Conservation (phyloP, 1,284 basidiomycete species). For the Fistulinella cinereoalba region DNA sequence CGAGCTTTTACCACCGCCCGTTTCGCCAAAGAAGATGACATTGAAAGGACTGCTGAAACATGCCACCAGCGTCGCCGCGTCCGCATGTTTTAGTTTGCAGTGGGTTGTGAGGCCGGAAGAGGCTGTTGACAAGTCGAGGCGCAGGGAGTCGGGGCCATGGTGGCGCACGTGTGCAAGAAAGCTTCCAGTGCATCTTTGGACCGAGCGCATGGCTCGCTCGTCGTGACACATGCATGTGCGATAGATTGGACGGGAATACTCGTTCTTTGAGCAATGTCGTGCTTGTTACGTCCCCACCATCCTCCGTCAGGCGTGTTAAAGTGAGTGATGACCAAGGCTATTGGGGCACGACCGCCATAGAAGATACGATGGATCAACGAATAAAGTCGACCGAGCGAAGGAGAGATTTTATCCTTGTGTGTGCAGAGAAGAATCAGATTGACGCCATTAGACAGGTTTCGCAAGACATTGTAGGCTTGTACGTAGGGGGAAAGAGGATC, state of each 20-base stretch:
- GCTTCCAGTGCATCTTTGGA: not conserved
- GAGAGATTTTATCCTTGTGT: not conserved
- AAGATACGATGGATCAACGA: slow-evolving; percentile 8
- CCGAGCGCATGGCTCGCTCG: not conserved
- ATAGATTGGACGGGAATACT: slow-evolving; percentile 2
- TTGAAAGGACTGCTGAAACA: not conserved
- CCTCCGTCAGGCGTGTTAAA: slow-evolving; percentile 16
- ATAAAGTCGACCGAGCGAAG: not conserved
- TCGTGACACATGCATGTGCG: not conserved
- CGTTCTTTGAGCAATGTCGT: not conserved
- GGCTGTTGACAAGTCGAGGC: not conserved
- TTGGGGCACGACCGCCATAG: slow-evolving; percentile 17
- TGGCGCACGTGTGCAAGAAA: not conserved
- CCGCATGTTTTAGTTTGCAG: not conserved
- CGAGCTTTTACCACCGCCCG: too few relatives aligned
- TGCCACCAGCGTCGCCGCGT: not conserved
- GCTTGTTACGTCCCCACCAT: slow-evolving; percentile 6
- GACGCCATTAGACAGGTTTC: slow-evolving; percentile 2
- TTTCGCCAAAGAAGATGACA: not conserved
- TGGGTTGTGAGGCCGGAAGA: not conserved
- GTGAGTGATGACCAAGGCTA: slow-evolving; percentile 32
- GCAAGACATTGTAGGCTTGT: slow-evolving; percentile 9
- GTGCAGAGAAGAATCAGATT: slow-evolving; percentile 10
- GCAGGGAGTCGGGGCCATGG: not conserved
- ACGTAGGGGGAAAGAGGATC: slow-evolving; percentile 8